These are phyloP conservation scores for Fusarium hostae DNA, from an alignment of 2,329 filamentous ascomycete genomes.

Conservation along the genomic window DNA sequence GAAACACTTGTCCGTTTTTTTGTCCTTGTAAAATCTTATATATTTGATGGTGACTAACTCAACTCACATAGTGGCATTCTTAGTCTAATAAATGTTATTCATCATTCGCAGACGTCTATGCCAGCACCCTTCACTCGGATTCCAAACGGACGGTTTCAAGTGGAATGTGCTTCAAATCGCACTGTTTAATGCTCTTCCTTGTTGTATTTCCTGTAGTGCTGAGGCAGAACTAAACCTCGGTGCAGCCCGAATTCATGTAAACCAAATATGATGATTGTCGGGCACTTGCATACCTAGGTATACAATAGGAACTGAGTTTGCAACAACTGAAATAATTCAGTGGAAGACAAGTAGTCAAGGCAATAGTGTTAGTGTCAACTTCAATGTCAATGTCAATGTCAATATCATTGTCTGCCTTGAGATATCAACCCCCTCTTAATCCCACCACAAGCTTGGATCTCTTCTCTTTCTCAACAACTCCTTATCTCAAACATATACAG, in stretches of 20 bases:
- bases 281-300: fast-evolving
- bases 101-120: no score
- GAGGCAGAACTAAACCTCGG: neutral
- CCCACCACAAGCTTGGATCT: neutral
- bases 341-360: neutral
- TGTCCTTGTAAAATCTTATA: no score
- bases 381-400: no score
- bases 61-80: no score
- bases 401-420: neutral
- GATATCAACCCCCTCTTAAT: neutral
- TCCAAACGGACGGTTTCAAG: no score
- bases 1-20: no score
- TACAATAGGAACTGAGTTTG: neutral
- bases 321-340: neutral
- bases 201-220: neutral
- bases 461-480: neutral
- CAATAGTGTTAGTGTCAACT: no score
- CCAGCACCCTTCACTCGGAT: no score
- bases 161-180: fast-evolving
- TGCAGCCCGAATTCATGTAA: neutral
- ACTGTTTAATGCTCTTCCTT: neutral
- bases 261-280: neutral
- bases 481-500: neutral
- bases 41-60: no score
- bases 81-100: neutral